phyloP scores from a whole-genome alignment of 176 grass and related monocot species.

The Neostapfia colusana region DNA sequence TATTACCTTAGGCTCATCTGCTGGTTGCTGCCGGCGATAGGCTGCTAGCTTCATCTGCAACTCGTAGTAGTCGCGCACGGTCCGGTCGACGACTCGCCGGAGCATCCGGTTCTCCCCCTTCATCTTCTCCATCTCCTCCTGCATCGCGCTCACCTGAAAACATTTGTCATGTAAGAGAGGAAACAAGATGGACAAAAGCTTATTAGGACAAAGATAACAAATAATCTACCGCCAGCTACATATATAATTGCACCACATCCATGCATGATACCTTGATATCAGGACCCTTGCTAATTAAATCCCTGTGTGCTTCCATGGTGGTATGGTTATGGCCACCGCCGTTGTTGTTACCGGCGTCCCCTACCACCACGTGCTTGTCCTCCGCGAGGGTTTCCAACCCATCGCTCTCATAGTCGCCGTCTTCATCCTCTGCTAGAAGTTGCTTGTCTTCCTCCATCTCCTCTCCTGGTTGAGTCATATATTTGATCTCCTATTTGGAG shows the following conservation, averaged over 20 bases:
- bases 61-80: constrained; percentile 66
- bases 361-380: constrained; percentile 38
- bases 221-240: too few species aligned
- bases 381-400: constrained; percentile 22
- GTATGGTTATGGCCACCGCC: neutral
- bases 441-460: constrained; percentile 45
- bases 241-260: constrained; percentile 13
- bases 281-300: constrained; percentile 2
- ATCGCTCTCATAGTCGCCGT: constrained; percentile 34
- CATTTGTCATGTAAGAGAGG: neutral
- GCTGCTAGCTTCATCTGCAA: constrained; percentile 69
- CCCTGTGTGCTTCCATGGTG: constrained; percentile 15
- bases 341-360: neutral
- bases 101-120: constrained; percentile 82
- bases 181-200: neutral
- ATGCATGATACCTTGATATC: neutral
- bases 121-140: constrained; percentile 81
- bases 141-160: constrained; percentile 59
- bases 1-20: constrained; percentile 57
- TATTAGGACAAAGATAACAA: too few species aligned
- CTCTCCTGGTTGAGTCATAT: constrained; percentile 44
- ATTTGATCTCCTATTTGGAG: constrained; percentile 43
- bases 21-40: constrained; percentile 53
- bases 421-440: constrained; percentile 7
- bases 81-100: constrained; percentile 54